Percentiles rank a stretch among this genome's conserved stretches.
Evolutionary conservation across 768 basidiomycete genomes (phyloP).

Genomic region (Kwoniella sp.): DNA sequence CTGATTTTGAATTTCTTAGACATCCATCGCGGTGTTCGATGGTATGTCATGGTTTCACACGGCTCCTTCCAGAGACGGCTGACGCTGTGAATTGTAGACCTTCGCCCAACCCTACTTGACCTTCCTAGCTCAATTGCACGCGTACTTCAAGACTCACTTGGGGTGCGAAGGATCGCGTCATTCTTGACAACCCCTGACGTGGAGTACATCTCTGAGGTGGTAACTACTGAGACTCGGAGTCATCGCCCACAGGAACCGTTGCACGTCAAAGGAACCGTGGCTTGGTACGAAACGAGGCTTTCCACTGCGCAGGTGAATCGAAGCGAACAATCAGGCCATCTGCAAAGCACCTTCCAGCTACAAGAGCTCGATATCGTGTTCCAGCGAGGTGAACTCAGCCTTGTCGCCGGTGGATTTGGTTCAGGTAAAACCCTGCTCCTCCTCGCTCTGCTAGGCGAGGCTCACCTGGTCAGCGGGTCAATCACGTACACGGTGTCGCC

Average conservation of each 20-base stretch:
- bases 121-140: constrained; percentile 21
- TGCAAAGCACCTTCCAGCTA: constrained; percentile 18
- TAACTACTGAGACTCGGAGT: too few relatives aligned
- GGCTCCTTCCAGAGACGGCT: not conserved
- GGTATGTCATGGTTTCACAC: constrained; percentile 9
- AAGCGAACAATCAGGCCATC: not conserved
- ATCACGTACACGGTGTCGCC: constrained; percentile 29
- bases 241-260: too few relatives aligned
- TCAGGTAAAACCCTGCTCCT: constrained; percentile 44
- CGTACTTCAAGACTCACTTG: constrained; percentile 26
- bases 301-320: not conserved
- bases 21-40: constrained; percentile 38
- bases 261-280: constrained; percentile 20
- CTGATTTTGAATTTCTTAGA: too few relatives aligned
- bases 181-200: constrained; percentile 29
- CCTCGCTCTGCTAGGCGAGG: constrained; percentile 39
- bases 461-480: constrained; percentile 29
- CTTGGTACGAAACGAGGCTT: constrained; percentile 14
- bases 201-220: constrained; percentile 23
- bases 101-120: constrained; percentile 18
- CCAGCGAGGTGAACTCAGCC: constrained; percentile 29
- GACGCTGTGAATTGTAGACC: constrained; percentile 12
- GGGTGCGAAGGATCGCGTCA: constrained; percentile 25
- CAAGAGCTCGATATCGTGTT: constrained; percentile 36
- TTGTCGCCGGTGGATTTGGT: constrained; percentile 43